phyloP scores from a whole-genome alignment of 495 filamentous ascomycete species.

The Haplographium delicatum region DNA sequence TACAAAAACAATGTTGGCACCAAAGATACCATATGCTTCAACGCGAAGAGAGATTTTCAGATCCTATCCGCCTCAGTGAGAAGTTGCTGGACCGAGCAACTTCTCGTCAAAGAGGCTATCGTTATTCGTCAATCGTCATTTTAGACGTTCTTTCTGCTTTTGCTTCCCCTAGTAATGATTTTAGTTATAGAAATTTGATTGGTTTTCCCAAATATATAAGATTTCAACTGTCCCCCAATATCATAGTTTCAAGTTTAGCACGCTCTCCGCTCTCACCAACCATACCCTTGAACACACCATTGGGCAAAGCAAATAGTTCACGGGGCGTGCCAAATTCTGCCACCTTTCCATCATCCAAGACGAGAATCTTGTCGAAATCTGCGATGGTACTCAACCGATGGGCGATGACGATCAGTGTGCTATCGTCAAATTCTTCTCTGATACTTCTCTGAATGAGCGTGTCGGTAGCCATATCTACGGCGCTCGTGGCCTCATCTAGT shows the following conservation, averaged over 20 bases:
- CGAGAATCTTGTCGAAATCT: slow-evolving; percentile 80
- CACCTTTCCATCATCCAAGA: slow-evolving; percentile 68
- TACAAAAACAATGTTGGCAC: too few species aligned
- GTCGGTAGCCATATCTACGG: slow-evolving; percentile 86
- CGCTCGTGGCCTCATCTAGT: slow-evolving; percentile 83
- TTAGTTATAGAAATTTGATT: too few species aligned
- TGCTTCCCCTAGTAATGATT: too few species aligned
- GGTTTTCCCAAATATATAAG: too few species aligned
- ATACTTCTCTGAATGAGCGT: slow-evolving; percentile 77
- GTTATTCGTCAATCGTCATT: too few species aligned
- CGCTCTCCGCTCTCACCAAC: slow-evolving; percentile 72
- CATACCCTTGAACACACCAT: slow-evolving; percentile 61
- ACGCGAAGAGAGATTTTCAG: too few species aligned
- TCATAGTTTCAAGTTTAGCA: slow-evolving; percentile 52
- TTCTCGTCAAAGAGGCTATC: too few species aligned
- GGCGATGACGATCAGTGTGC: slow-evolving; percentile 80
- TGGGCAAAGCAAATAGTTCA: slow-evolving; percentile 57
- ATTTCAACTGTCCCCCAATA: too few species aligned
- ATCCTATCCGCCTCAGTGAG: too few species aligned
- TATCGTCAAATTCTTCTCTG: slow-evolving; percentile 66
- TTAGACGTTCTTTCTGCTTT: too few species aligned
- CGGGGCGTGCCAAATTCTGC: slow-evolving; percentile 68
- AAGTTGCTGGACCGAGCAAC: too few species aligned
- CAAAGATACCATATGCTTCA: too few species aligned
- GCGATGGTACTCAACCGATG: slow-evolving; percentile 82